Evolutionary conservation across 129 eudicot species (phyloP), one percentile per base, ranked within the genome.

Genomic region (Oenanthe sinensis): DNA sequence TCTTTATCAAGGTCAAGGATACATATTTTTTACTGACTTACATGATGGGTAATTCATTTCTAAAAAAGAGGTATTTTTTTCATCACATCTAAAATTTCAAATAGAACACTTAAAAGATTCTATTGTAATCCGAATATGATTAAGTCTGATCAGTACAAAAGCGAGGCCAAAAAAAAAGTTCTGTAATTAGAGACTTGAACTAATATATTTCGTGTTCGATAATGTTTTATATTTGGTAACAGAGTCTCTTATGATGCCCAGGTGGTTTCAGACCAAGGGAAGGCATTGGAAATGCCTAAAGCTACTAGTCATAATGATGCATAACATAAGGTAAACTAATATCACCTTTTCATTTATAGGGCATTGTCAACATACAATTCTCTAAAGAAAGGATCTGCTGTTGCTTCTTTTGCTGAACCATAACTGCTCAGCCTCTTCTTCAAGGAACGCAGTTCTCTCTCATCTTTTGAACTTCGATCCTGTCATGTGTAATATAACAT

Each of bases 381-480:
- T 43, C 70, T 78, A 82, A 90, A 90, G 80, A 96, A 96, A 77
- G 97, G 90, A 82, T 96, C 99, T 0, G 48, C 65, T 12, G 82
- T 77, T 40, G 96, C 88, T 77, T 90, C 97, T 82, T 78, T 90
- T 16, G 97, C 96, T 0, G 97, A 96, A 39, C 68, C 80, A 82
- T 85, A 95, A 17, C 81, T 84, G 44, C 86, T 90, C 48, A 92
- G 79, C 11, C 97, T 94, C 84, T 92, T 96, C 84, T 92, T 96
- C 45, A 96, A 82, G 40, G 97, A 87, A 8, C 97, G 92, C 58
- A 96, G 42, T 42, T 87, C 99, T 75, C 99, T 88, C 76, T 87
- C 95, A 13, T 90, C 91, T 81, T 81, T 96, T 50, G 93, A 85
- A 4, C 82, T 90, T 69, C 91, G 88, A 45, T 90, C 92, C 99